Percentiles rank a stretch among this genome's conserved stretches.
phyloP scores from a whole-genome alignment of 2,329 filamentous ascomycete genomes.

The Cladophialophora exuberans region DNA sequence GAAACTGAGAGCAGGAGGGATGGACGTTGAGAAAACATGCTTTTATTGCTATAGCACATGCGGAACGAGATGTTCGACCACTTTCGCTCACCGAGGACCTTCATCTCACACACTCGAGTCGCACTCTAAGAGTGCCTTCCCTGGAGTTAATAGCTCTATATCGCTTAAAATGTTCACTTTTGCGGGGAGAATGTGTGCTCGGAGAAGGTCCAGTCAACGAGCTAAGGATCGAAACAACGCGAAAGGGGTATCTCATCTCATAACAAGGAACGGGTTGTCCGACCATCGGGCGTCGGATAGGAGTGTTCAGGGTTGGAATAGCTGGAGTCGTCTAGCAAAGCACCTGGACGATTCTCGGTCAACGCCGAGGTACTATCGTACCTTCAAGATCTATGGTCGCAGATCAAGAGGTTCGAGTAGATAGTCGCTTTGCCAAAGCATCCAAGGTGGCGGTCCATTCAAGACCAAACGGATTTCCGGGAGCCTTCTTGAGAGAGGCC shows the following conservation, averaged over 20 bases:
- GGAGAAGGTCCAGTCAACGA: background rate
- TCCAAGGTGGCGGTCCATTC: background rate
- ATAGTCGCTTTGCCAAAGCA: background rate
- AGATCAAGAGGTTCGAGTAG: slow-evolving; percentile 6
- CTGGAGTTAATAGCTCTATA: background rate
- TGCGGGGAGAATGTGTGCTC: background rate
- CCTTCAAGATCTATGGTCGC: slow-evolving; percentile 4
- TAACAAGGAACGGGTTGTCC: slow-evolving; percentile 1
- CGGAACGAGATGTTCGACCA: background rate
- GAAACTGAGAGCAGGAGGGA: background rate
- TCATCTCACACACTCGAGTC: background rate
- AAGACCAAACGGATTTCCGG: background rate
- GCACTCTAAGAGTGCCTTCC: background rate
- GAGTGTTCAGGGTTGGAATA: background rate
- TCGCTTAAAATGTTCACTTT: background rate
- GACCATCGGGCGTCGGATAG: background rate
- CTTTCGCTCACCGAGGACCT: background rate
- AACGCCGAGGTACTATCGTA: background rate
- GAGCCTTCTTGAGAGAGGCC: background rate
- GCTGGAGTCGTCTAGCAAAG: background rate
- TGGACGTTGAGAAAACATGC: background rate
- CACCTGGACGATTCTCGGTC: background rate
- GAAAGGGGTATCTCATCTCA: slow-evolving; percentile 16
- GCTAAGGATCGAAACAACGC: slow-evolving; percentile 8
- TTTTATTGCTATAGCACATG: slow-evolving; percentile 23